Percentiles rank a stretch among this genome's conserved stretches.
These are phyloP conservation scores for Penicillium crustosum DNA, from an alignment of 2,329 filamentous ascomycete genomes.

Conservation along the genomic window DNA sequence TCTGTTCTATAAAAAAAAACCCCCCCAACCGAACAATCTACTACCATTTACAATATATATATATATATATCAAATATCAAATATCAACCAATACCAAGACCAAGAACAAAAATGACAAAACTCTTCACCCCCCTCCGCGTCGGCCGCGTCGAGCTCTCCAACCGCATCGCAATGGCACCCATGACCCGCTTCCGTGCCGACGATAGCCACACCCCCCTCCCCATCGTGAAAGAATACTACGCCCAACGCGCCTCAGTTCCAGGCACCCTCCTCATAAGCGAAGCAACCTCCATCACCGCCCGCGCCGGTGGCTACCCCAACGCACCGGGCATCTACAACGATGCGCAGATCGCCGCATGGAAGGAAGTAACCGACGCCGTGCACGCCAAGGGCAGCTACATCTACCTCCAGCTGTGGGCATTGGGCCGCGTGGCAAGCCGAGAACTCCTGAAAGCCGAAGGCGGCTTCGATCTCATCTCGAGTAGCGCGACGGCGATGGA, in stretches of 20 bases:
- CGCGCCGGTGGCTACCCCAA: constrained; percentile 52
- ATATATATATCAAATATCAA: too few species aligned
- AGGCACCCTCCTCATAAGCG: constrained; percentile 60
- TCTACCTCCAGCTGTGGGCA: constrained; percentile 64
- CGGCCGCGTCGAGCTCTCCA: constrained; percentile 43
- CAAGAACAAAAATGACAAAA: constrained; percentile 23
- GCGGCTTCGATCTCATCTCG: constrained; percentile 20
- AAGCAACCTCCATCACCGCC: constrained; percentile 55
- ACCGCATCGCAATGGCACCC: constrained; percentile 57
- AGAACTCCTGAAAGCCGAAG: constrained; percentile 24
- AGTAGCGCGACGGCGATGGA: constrained; percentile 20
- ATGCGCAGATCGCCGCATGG: constrained; percentile 61
- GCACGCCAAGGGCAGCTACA: constrained; percentile 61
- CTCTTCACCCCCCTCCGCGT: constrained; percentile 43
- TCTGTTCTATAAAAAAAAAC: too few species aligned
- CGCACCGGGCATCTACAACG: constrained; percentile 58
- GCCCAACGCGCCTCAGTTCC: constrained; percentile 52
- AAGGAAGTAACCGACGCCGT: constrained; percentile 61
- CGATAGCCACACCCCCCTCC: constrained; percentile 50
- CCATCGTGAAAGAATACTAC: constrained; percentile 53
- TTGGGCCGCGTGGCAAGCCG: constrained; percentile 56
- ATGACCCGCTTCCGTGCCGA: constrained; percentile 56
- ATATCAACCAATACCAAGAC: neutral
- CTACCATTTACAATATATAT: neutral
- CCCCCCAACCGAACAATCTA: neutral